A percentile compares a stretch with the other conserved stretches of the same genome.
Conservation (phyloP, 2,329 filamentous ascomycete species). For the Zalaria obscura region DNA sequence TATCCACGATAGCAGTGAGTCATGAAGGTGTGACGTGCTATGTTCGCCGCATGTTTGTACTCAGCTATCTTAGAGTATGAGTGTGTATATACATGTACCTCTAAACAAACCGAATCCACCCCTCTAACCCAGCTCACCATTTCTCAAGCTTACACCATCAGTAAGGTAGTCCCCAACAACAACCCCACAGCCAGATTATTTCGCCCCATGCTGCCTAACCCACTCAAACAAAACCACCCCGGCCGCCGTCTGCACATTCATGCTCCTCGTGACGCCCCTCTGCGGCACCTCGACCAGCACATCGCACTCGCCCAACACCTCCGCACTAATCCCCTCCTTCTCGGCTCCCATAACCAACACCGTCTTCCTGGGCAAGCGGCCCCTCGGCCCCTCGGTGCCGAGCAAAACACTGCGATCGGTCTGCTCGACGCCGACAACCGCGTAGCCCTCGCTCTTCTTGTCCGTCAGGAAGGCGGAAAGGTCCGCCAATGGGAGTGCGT, state of each 20-base stretch:
- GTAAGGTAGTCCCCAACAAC: no score
- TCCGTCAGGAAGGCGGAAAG: conserved; percentile 22
- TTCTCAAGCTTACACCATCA: no score
- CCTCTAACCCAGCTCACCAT: no score
- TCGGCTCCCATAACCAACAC: conserved; percentile 36
- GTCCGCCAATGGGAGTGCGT: conserved; percentile 13
- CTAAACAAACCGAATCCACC: no score
- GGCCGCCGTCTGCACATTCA: conserved; percentile 42
- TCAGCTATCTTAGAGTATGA: no score
- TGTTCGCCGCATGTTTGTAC: no score
- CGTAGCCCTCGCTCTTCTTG: conserved; percentile 32
- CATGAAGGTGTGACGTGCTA: no score
- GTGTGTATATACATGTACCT: no score
- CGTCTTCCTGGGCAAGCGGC: conserved; percentile 17
- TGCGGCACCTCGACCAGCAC: conserved; percentile 39
- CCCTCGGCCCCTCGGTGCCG: conserved; percentile 17
- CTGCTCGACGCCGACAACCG: conserved; percentile 40
- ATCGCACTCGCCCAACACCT: conserved; percentile 34
- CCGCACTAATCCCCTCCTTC: conserved; percentile 34
- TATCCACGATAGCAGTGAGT: no score
- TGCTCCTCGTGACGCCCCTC: conserved; percentile 35
- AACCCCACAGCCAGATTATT: no score
- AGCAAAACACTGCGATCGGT: conserved; percentile 34
- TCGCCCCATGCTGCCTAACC: conserved; percentile 21
- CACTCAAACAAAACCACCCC: conserved; percentile 38